Evolutionary conservation across 306 rosid genomes (phyloP), one percentile per base, ranked within the genome.

Genomic region (Gastrolobium bilobum): DNA sequence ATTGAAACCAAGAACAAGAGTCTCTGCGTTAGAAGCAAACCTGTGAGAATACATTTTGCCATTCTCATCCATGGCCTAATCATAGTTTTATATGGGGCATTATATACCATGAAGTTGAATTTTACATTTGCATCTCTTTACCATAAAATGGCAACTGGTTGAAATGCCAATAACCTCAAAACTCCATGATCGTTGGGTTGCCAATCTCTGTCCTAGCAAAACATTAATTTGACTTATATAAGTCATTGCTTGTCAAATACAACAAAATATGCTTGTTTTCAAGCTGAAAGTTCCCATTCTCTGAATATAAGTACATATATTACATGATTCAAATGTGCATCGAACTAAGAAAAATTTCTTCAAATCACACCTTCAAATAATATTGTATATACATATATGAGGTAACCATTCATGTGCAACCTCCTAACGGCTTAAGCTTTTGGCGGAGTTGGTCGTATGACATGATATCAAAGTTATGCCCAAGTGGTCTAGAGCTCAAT

Each of bases 341-440:
- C 50, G 13, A 51, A 48, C 37, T 2, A 52, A 30, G 11, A 39
- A 70, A 74, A 58, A 3, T 47, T 34, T 75, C 44, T 43, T 33
- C 10, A 14, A 58, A 58, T 43, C 58, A 44, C 68, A 43, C 57
- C 79, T 44, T 34, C 61, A 60, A 75, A 60, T 34, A 34, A 37
- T 38, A 13, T 5, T 52, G 26, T 3, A 40, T 29, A 20, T 68
- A 11, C 37, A 9, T 29, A 31, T 39, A 76, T 10, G 30, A 47
- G 62, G 7, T 5, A 56, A 10, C 26, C 26, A 20, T 20, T 20
- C 26, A 20, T 20, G 26, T 20, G 26, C 26, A 20, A 20, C 26
- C 26, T 20, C 26, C 26, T 20, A 20, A 20, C 26, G 1, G 26
- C 26, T 20, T 20, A 20, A 20, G 26, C 26, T 20, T 20, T 20